Base-by-base conservation (phyloP, 2,329 filamentous ascomycete genomes). In the Fusarium agapanthi region DNA sequence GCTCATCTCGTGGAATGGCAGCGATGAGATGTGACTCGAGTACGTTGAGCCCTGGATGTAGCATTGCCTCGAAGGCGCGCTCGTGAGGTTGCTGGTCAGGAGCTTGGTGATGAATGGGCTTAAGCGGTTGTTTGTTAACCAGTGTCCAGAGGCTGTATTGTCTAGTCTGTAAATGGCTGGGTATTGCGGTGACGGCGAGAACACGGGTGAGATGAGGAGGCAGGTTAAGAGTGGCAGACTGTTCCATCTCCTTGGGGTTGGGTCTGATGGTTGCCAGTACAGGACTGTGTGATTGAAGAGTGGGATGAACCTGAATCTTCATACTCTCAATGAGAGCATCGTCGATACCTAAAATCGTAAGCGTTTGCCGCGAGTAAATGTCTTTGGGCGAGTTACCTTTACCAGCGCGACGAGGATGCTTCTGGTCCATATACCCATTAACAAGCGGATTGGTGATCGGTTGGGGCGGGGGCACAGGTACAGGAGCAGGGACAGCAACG, bases 21-120 rank as follows among this genome's bases (percentile, higher is more conserved):
- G 92, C 93, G 71, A 95, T 89, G 65, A 95, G 86, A 76, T 95
- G 92, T 13, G 97, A 87, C 75, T 95, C 92, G 56, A 97, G 88
- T 50, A 91, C 88, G 75, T 96, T 97, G 56, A 94, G 87, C 12
- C 94, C 94, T 4, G 88, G 87, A 32, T 89, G 87, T 34, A 97
- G 84, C 57, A 88, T 88, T 13, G 91, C 88, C 75, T 97, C 95
- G 75, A 94, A 97, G 1, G 92, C 84, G n/a, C 91, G 90, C 70
- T 89, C 89, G 66, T 86, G 85, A 51, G 82, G 86, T 74, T 87
- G 85, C 57, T 90, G 89, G 28, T 89, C 86, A 7, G 88, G 86
- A 30, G 87, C 85, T 69, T 88, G 87, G 40, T 82, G 81, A 41
- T 70, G 79, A 50, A 78, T 75, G 47, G 81, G 85, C 47, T 84